These are phyloP conservation scores for Telopea speciosissima DNA, from an alignment of 177 flowering plant species.

Conservation along the genomic window DNA sequence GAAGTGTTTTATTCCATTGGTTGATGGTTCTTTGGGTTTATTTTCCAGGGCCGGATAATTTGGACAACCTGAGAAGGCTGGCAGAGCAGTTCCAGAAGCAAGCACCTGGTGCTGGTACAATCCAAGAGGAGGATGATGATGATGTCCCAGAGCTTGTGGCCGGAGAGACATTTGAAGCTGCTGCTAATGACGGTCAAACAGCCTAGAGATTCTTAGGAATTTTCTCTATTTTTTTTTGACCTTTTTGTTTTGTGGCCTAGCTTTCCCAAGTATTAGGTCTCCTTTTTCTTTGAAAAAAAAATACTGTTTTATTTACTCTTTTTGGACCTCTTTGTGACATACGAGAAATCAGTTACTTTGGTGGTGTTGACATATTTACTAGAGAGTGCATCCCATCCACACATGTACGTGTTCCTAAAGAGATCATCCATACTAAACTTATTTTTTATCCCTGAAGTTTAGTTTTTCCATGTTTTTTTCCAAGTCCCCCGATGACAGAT, in stretches of 20 bases:
- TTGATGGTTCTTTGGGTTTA: not conserved
- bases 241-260: not conserved
- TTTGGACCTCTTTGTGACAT: not conserved
- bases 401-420: not conserved
- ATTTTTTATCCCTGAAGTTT: too few species aligned
- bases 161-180: conserved; percentile 67
- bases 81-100: conserved; percentile 94
- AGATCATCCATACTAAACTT: too few species aligned
- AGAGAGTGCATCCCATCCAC: not conserved
- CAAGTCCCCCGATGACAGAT: too few species aligned
- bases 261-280: not conserved
- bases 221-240: conserved; percentile 3
- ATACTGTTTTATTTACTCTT: not conserved
- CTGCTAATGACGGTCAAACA: conserved; percentile 44
- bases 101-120: conserved; percentile 39
- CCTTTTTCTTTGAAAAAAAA: not conserved
- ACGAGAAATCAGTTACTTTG: conserved; percentile 2
- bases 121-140: conserved; percentile 69
- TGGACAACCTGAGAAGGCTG: conserved; percentile 83
- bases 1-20: not conserved
- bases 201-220: conserved; percentile 11
- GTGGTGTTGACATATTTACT: not conserved
- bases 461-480: too few species aligned
- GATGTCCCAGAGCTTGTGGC: conserved; percentile 76
- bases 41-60: conserved; percentile 67